Percentiles rank a stretch among this genome's conserved stretches.
Conservation (phyloP, 2,329 filamentous ascomycete species). For the Colletotrichum australisinense region DNA sequence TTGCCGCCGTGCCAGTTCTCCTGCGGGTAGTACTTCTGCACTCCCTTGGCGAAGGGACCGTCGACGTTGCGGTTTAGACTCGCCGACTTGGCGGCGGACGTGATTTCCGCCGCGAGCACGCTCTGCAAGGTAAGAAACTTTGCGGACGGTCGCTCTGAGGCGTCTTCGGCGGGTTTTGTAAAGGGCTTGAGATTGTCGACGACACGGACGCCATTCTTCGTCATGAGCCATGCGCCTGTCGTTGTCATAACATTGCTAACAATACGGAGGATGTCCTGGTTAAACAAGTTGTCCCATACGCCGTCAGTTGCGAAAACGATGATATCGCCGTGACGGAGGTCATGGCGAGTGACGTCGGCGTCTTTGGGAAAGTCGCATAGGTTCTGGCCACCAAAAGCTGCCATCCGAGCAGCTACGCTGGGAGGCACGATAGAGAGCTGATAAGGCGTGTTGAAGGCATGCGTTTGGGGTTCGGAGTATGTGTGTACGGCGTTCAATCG, state of each 20-base stretch:
- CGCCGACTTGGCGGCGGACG: slow-evolving; percentile 84
- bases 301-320: slow-evolving; percentile 95
- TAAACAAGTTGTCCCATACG: slow-evolving; percentile 94
- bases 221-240: slow-evolving; percentile 78
- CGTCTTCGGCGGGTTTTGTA: slow-evolving; percentile 55
- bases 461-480: slow-evolving; percentile 87
- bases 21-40: slow-evolving; percentile 86
- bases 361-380: slow-evolving; percentile 87
- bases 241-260: slow-evolving; percentile 81
- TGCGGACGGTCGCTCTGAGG: slow-evolving; percentile 37
- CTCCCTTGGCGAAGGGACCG: slow-evolving; percentile 94
- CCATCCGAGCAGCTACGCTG: slow-evolving; percentile 81
- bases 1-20: slow-evolving; percentile 94
- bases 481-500: slow-evolving; percentile 87
- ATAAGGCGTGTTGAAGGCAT: slow-evolving; percentile 97
- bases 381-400: slow-evolving; percentile 84
- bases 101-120: slow-evolving; percentile 81
- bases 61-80: slow-evolving; percentile 85
- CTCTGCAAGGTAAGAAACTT: slow-evolving; percentile 73
- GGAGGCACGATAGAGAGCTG: slow-evolving; percentile 91
- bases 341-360: slow-evolving; percentile 81
- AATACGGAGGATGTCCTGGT: slow-evolving; percentile 86
- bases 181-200: slow-evolving; percentile 68
- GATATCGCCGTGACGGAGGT: slow-evolving; percentile 89
- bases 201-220: slow-evolving; percentile 68